Conservation (phyloP, 805 yeast genomes). For the Schwanniomyces pseudopolymorphus region DNA sequence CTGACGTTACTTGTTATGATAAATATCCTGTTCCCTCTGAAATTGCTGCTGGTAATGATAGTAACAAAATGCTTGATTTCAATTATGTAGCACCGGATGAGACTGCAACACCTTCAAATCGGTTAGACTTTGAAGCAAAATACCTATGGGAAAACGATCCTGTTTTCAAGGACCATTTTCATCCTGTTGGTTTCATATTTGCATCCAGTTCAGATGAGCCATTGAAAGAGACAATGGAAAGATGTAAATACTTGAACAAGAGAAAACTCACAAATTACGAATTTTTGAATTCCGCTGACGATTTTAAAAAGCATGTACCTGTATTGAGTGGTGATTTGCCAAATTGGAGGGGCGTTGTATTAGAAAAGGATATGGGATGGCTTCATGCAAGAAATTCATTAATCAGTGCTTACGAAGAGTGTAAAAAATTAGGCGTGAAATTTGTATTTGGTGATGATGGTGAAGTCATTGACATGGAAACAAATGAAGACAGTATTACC, state of each 20-base stretch:
- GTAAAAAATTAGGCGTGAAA: slow-evolving; percentile 34
- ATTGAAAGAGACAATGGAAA: neutral
- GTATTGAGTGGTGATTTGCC: slow-evolving; percentile 8
- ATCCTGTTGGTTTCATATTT: slow-evolving; percentile 1
- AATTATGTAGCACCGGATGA: slow-evolving; percentile 1
- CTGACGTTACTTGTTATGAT: slow-evolving; percentile 4
- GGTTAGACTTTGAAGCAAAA: slow-evolving; percentile 8
- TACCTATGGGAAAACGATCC: slow-evolving; percentile 8
- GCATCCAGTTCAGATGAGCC: slow-evolving; percentile 2
- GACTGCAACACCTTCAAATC: slow-evolving; percentile 1
- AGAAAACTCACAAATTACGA: slow-evolving; percentile 6
- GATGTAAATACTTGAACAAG: neutral
- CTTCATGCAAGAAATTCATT: slow-evolving; percentile 5
- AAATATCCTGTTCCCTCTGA: slow-evolving; percentile 5
- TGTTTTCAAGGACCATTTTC: slow-evolving; percentile 9
- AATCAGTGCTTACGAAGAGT: slow-evolving; percentile 20
- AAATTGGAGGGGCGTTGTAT: slow-evolving; percentile 7
- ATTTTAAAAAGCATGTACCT: slow-evolving; percentile 8
- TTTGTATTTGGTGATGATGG: too few relatives aligned
- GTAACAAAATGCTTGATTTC: slow-evolving; percentile 6
- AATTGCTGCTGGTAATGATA: slow-evolving; percentile 9
- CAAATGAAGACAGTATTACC: too few relatives aligned
- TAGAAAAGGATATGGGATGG: slow-evolving; percentile 6
- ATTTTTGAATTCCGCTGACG: too few relatives aligned
- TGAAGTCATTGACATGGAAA: too few relatives aligned